phyloP scores from a whole-genome alignment of 768 basidiomycete species.

The Trametes maxima region DNA sequence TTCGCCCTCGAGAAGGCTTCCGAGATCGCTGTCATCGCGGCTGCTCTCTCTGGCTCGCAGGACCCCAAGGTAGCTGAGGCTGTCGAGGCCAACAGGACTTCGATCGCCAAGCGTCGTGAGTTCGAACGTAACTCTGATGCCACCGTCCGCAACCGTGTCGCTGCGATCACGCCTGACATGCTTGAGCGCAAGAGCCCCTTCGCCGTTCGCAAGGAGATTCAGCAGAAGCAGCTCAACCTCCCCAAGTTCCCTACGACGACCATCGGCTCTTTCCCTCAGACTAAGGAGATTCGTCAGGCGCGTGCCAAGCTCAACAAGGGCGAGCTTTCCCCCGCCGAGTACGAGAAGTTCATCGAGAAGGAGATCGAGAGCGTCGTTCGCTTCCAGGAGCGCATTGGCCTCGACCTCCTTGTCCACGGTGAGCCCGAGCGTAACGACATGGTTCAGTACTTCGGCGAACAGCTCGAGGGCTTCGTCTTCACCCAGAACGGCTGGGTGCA shows the following conservation, averaged over 20 bases:
- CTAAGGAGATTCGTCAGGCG: constrained; percentile 97
- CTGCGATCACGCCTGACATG: constrained; percentile 83
- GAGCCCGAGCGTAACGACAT: constrained; percentile 99
- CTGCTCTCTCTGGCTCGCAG: constrained; percentile 83
- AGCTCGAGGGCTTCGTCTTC: constrained; percentile 93
- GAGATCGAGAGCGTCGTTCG: constrained; percentile 91
- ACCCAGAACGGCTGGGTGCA: constrained; percentile 99
- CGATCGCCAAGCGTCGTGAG: constrained; percentile 91
- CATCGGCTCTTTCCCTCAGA: constrained; percentile 99
- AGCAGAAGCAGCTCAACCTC: constrained; percentile 84
- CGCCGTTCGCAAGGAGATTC: constrained; percentile 81
- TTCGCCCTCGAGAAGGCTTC: constrained; percentile 95
- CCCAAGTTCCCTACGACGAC: constrained; percentile 99
- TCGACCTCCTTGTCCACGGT: constrained; percentile 97
- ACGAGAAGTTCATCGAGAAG: constrained; percentile 98
- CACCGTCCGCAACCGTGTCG: constrained; percentile 92
- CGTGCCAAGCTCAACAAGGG: constrained; percentile 94
- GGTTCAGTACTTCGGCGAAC: constrained; percentile 99
- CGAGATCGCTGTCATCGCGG: constrained; percentile 88
- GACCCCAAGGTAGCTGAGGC: constrained; percentile 68
- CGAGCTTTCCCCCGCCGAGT: constrained; percentile 82
- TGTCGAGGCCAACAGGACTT: constrained; percentile 85
- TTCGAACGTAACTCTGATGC: constrained; percentile 95
- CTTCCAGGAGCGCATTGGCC: constrained; percentile 96
- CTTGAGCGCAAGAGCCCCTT: constrained; percentile 90